Percentiles rank a stretch among this genome's conserved stretches.
Evolutionary conservation across 495 filamentous ascomycete genomes (phyloP).

Genomic region (Cairneyella variabilis): DNA sequence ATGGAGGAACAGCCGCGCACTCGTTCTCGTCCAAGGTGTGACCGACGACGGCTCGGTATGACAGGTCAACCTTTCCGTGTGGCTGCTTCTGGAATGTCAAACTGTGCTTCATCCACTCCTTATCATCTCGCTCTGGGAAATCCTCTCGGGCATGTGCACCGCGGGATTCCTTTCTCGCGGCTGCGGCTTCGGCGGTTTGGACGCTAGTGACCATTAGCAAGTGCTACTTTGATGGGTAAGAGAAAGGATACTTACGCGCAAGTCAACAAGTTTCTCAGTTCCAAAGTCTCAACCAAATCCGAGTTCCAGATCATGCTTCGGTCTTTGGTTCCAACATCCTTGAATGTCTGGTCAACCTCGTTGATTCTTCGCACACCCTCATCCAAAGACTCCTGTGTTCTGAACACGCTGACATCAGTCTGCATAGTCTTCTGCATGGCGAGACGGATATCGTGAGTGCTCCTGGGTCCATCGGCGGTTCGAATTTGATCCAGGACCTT

Average conservation of each 20-base stretch:
- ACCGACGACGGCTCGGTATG: conserved; percentile 72
- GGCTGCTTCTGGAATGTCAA: conserved; percentile 88
- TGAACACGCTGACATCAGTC: conserved; percentile 94
- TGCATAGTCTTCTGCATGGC: conserved; percentile 99
- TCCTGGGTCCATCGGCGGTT: conserved; percentile 78
- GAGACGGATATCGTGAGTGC: conserved; percentile 76
- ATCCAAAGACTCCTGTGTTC: conserved; percentile 79
- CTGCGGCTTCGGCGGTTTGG: conserved; percentile 84
- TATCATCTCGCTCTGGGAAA: conserved; percentile 87
- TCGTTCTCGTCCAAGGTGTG: conserved; percentile 83
- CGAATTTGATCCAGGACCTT: conserved; percentile 81
- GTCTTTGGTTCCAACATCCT: conserved; percentile 87
- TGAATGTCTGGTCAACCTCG: conserved; percentile 75
- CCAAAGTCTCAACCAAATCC: conserved; percentile 91
- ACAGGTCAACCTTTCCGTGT: conserved; percentile 72
- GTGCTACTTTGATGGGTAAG: background rate
- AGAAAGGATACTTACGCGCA: conserved; percentile 58
- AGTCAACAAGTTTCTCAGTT: conserved; percentile 88
- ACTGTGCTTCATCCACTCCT: conserved; percentile 98
- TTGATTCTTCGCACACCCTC: conserved; percentile 79
- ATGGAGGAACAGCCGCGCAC: conserved; percentile 83
- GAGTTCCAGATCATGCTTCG: conserved; percentile 99
- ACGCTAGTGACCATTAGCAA: conserved; percentile 38
- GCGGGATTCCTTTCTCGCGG: conserved; percentile 88
- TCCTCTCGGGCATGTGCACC: conserved; percentile 95